Evolutionary conservation across 176 grass and related monocot species (phyloP), one percentile per base, ranked within the genome.

Genomic region (Ampelocalamus luodianensis): DNA sequence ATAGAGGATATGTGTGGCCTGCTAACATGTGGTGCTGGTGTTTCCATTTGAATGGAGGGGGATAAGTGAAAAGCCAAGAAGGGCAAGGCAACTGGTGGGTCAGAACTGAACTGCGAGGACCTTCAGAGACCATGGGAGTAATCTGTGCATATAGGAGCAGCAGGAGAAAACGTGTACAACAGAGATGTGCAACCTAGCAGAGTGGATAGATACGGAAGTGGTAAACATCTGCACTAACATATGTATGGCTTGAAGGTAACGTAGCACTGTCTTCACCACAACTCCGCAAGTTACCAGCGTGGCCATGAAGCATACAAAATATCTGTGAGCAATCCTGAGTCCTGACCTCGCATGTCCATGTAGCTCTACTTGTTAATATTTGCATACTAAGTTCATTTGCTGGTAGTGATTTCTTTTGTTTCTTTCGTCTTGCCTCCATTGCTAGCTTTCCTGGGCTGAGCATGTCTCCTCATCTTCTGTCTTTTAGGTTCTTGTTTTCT

Each of bases 401-500:
- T 86, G 66, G 45, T 37, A 55, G n/a, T 40, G 55, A 64, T 72
- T 73, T 50, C 8, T 3, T 61, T 58, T 51, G 15, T 26, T 89
- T 44, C n/a, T 32, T 3, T 17, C 10, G 3, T 34, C 69, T 62
- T 74, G 70, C 42, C 37, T 68, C 61, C 70, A 64, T 62, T 61
- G 43, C 43, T 85, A 39, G 48, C 49, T 89, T 74, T 62, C 18
- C 70, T 81, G 11, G 40, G 22, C 70, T 69, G 51, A 89, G 82
- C 77, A 85, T 85, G 88, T 76, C 63, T 81, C 49, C 78, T 89
- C 88, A 70, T 64, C 43, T 81, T 76, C 18, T 32, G 9, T 40
- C 83, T 53, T 85, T 24, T 76, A 85, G 63, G 63, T 89, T 75
- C 77, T 23, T 76, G 16, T 64, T 70, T 77, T 81, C 82, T 85